Conservation (phyloP, 1,139 yeast species). For the Suhomyces terraborum region DNA sequence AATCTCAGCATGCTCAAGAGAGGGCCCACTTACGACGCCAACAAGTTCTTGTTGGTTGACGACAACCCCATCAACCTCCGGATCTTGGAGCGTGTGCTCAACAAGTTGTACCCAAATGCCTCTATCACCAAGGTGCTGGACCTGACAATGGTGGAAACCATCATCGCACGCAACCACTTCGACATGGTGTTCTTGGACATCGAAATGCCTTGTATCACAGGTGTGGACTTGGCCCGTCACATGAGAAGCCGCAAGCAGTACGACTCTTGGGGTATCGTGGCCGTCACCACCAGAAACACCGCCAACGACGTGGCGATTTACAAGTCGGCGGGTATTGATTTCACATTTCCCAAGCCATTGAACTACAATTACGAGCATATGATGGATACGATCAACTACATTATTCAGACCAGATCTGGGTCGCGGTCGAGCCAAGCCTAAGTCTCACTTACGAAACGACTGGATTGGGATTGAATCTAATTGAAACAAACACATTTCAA, state of each 20-base stretch:
- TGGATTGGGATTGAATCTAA: too few relatives aligned
- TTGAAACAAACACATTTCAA: too few relatives aligned
- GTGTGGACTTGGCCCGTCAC: conserved; percentile 39
- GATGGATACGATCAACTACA: conserved; percentile 21
- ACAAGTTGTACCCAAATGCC: conserved; percentile 40
- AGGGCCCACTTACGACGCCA: conserved; percentile 27
- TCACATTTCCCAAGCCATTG: conserved; percentile 46
- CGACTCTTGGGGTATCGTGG: conserved; percentile 36
- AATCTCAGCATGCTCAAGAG: conserved; percentile 5
- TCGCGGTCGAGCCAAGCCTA: too few relatives aligned
- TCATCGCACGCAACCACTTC: conserved; percentile 24
- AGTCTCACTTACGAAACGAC: not conserved
- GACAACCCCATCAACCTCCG: conserved; percentile 46
- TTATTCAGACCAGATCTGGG: conserved; percentile 16
- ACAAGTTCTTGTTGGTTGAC: conserved; percentile 43
- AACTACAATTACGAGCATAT: conserved; percentile 25
- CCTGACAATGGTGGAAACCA: conserved; percentile 32
- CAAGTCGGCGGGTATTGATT: conserved; percentile 41
- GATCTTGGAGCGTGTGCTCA: conserved; percentile 36
- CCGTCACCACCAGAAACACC: conserved; percentile 43
- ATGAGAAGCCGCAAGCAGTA: conserved; percentile 24
- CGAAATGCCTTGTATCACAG: conserved; percentile 50
- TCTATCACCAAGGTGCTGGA: conserved; percentile 33
- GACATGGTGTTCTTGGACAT: conserved; percentile 47
- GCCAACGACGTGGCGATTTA: conserved; percentile 34